These are phyloP conservation scores for Fagopyrum tataricum DNA, from an alignment of 148 eudicot genomes.

Conservation along the genomic window DNA sequence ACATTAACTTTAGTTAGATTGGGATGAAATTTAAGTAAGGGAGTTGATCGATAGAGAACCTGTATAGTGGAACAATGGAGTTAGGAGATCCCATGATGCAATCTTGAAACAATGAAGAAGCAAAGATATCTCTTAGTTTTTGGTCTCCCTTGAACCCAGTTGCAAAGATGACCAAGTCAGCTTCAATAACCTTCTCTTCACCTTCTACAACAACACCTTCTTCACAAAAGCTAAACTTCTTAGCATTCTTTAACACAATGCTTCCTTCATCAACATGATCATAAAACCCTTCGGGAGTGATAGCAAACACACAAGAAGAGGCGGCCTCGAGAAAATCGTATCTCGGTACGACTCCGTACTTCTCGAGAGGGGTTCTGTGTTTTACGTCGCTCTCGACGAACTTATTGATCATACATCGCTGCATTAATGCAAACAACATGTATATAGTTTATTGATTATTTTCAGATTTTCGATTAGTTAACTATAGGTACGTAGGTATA, in stretches of 20 bases:
- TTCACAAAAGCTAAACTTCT: slow-evolving; percentile 10
- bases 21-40: not conserved
- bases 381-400: slow-evolving; percentile 9
- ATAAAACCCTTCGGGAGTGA: slow-evolving; percentile 4
- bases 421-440: not conserved
- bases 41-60: slow-evolving; percentile 18
- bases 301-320: slow-evolving; percentile 5
- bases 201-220: slow-evolving; percentile 32
- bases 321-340: not conserved
- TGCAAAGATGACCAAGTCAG: slow-evolving; percentile 55
- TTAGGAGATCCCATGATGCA: slow-evolving; percentile 28
- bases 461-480: not conserved
- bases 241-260: not conserved
- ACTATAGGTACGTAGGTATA: not conserved
- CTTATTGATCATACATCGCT: not conserved
- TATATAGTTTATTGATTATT: not conserved
- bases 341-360: not conserved
- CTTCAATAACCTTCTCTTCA: slow-evolving; percentile 20
- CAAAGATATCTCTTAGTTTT: slow-evolving; percentile 39
- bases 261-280: not conserved
- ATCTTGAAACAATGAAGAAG: slow-evolving; percentile 27
- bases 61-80: slow-evolving; percentile 35
- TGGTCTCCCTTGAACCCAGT: slow-evolving; percentile 55
- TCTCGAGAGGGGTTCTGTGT: not conserved
- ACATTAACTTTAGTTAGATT: not conserved